Conservation (phyloP, 1,139 yeast species). For the Scheffersomyces cryptocercus region DNA sequence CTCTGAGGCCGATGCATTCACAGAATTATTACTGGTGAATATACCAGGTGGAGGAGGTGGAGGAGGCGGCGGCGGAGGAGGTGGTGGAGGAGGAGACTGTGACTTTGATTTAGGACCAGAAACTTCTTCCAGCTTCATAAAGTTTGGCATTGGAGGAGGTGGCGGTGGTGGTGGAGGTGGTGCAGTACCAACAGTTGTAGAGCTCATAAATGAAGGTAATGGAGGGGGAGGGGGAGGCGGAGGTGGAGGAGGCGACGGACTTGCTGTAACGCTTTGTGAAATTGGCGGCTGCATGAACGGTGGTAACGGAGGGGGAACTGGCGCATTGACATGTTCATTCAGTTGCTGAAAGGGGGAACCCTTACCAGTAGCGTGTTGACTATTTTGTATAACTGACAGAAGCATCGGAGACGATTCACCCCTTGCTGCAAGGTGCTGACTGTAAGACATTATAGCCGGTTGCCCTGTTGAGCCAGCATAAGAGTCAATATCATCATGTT, state of each 20-base stretch:
- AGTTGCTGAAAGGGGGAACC: no score
- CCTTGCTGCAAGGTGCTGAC: no score
- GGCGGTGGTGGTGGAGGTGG: constrained; percentile 1
- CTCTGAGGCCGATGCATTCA: constrained; percentile 5
- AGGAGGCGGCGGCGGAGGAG: constrained; percentile 19
- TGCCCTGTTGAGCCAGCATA: no score
- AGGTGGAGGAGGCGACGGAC: constrained; percentile 16
- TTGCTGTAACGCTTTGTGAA: neutral
- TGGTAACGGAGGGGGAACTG: constrained; percentile 1
- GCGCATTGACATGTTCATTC: no score
- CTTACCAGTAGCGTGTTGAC: no score
- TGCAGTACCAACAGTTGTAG: neutral
- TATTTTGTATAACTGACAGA: no score
- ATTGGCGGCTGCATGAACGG: neutral
- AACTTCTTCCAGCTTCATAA: constrained; percentile 10
- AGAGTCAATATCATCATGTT: no score
- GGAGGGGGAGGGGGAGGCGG: constrained; percentile 33
- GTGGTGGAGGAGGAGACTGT: constrained; percentile 26
- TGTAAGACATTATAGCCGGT: no score
- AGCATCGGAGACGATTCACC: no score
- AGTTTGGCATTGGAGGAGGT: constrained; percentile 34
- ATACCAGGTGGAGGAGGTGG: constrained; percentile 5
- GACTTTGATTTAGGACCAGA: constrained; percentile 16
- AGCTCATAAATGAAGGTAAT: constrained; percentile 12
- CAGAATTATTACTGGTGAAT: constrained; percentile 7